phyloP scores from a whole-genome alignment of 805 yeast species.

The Groenewaldozyma tartarivorans region DNA sequence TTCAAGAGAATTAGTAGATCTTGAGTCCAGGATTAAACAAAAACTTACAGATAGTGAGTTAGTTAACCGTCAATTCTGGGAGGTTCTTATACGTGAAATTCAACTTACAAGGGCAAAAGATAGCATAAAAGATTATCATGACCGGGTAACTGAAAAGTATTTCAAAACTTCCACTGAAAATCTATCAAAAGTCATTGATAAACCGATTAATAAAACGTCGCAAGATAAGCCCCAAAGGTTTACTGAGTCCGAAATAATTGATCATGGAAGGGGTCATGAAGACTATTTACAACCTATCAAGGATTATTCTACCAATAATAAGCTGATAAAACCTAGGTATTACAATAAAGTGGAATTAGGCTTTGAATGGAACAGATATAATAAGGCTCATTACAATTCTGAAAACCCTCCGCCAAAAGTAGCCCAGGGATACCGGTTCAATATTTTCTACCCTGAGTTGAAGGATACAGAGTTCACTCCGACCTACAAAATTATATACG shows the following conservation, averaged over 20 bases:
- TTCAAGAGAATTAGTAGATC: conserved; percentile 16
- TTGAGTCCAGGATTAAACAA: conserved; percentile 16
- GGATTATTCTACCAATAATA: not conserved
- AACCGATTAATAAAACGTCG: conserved; percentile 5
- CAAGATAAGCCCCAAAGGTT: not conserved
- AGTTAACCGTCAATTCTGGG: conserved; percentile 25
- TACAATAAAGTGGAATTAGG: conserved; percentile 26
- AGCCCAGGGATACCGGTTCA: conserved; percentile 30
- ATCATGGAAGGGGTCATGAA: not conserved
- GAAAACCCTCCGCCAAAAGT: conserved; percentile 31
- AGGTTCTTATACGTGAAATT: conserved; percentile 17
- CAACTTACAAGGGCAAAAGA: conserved; percentile 15
- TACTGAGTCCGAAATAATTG: not conserved
- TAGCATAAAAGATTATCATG: conserved; percentile 10
- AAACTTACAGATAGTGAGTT: conserved; percentile 13
- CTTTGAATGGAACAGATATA: conserved; percentile 30
- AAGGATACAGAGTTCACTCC: conserved; percentile 21
- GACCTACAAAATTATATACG: conserved; percentile 21
- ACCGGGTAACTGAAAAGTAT: not conserved
- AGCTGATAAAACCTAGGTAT: conserved; percentile 22
- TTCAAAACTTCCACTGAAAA: too few relatives aligned
- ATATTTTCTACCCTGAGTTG: conserved; percentile 27
- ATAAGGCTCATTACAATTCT: conserved; percentile 25
- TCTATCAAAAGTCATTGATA: conserved; percentile 10
- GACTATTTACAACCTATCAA: not conserved